These are phyloP conservation scores for Castanopsis chinensis DNA, from an alignment of 306 rosid genomes.

Conservation along the genomic window DNA sequence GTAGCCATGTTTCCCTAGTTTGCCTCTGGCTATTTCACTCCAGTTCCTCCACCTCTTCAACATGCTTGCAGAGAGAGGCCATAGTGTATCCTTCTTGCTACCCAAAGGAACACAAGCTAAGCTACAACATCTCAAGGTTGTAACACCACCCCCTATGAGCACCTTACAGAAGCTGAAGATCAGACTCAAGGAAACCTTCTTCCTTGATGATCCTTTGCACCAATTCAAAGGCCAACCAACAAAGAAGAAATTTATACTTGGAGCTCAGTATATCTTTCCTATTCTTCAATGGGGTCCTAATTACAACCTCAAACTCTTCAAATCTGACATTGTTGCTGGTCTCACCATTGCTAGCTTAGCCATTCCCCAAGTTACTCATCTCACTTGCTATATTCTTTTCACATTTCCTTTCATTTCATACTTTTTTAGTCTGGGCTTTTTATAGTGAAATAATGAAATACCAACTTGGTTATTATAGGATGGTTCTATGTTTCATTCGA, in stretches of 20 bases:
- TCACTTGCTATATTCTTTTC: not conserved
- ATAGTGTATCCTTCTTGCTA: too few species aligned
- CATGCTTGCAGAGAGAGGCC: too few species aligned
- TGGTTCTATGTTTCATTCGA: constrained; percentile 7
- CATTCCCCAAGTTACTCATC: constrained; percentile 73
- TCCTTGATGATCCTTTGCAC: constrained; percentile 91
- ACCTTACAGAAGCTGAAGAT: constrained; percentile 44
- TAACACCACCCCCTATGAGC: constrained; percentile 64
- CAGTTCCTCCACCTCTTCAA: too few species aligned
- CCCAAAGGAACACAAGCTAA: too few species aligned
- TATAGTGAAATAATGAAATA: not conserved
- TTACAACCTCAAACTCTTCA: constrained; percentile 64
- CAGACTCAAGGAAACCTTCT: constrained; percentile 77
- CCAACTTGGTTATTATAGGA: constrained; percentile 3
- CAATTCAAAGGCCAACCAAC: constrained; percentile 79
- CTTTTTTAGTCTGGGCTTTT: not conserved
- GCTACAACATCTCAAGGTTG: constrained; percentile 39
- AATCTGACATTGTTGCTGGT: constrained; percentile 88
- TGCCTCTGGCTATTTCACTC: too few species aligned
- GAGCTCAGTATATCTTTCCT: constrained; percentile 82
- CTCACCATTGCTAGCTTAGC: constrained; percentile 98
- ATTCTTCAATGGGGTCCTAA: constrained; percentile 85
- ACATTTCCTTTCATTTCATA: not conserved
- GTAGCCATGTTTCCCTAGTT: too few species aligned
- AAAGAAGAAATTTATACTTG: constrained; percentile 47